phyloP scores from a whole-genome alignment of 1,284 basidiomycete species.

The Farysia itapuensis region DNA sequence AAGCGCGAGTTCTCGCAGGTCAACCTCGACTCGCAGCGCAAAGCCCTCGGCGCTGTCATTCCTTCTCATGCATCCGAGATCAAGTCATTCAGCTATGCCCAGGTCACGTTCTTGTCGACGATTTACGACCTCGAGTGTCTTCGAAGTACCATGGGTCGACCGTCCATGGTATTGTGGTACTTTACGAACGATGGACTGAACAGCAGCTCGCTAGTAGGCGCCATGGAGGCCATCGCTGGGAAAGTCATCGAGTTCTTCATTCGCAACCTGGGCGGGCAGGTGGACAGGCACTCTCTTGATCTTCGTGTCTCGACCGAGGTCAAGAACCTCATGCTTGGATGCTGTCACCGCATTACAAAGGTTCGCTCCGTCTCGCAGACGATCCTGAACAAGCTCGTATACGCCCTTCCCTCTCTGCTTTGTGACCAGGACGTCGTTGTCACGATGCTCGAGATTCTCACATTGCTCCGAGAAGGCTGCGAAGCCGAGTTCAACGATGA shows the following conservation, averaged over 20 bases:
- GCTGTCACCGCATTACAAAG: slow-evolving; percentile 79
- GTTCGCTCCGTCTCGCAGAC: slow-evolving; percentile 79
- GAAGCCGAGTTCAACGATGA: slow-evolving; percentile 91
- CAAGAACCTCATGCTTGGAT: slow-evolving; percentile 73
- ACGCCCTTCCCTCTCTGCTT: slow-evolving; percentile 91
- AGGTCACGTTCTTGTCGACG: slow-evolving; percentile 81
- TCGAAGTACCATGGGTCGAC: slow-evolving; percentile 76
- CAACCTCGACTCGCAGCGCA: slow-evolving; percentile 51
- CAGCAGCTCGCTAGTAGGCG: slow-evolving; percentile 67
- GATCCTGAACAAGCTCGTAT: slow-evolving; percentile 81
- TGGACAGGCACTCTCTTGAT: slow-evolving; percentile 77
- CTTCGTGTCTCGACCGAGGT: slow-evolving; percentile 74
- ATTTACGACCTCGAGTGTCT: slow-evolving; percentile 88
- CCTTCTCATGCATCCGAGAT: slow-evolving; percentile 74
- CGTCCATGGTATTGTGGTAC: slow-evolving; percentile 82
- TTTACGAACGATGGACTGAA: slow-evolving; percentile 88
- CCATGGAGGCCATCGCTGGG: slow-evolving; percentile 83
- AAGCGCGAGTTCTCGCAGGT: slow-evolving; percentile 61
- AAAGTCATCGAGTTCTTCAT: slow-evolving; percentile 66
- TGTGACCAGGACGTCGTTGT: slow-evolving; percentile 81
- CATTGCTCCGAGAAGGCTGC: slow-evolving; percentile 80
- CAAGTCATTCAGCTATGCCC: slow-evolving; percentile 75
- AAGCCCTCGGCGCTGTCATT: slow-evolving; percentile 63
- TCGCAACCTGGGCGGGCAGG: slow-evolving; percentile 64
- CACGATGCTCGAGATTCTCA: slow-evolving; percentile 81